Base-by-base conservation (phyloP, 768 basidiomycete genomes). In the Tephrocybe sp. region DNA sequence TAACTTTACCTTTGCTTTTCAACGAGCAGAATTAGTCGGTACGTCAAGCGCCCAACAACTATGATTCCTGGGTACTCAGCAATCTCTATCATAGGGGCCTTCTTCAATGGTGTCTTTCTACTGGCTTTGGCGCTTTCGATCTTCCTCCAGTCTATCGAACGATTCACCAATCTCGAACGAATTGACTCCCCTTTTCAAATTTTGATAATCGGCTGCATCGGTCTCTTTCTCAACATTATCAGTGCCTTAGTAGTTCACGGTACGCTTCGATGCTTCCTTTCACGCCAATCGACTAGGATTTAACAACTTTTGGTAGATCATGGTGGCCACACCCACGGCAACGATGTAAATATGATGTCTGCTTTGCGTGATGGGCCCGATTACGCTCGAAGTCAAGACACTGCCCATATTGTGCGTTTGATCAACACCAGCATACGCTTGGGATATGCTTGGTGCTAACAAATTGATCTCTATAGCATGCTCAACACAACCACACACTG, bases 21-120 rank as follows among this genome's bases (percentile, higher is more conserved):
- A 79, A 59, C 76, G 79, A 40, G 78, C 78, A 45, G 79, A 82
- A 58, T 71, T 80, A 50, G 74, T 82, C 54, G 79, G 78, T 80
- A 65, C 51, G 68, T 56, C 55, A 20, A 36, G 79, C 78, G 2
- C 65, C 81, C 48, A 79, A 75, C n/a, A n/a, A 3, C 66, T 82
- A 20, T 80, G 78, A 30, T 79, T 83, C 39, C 73, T 77, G 5
- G n/a, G 34, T 9, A 9, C 8, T 9, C 8, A 39, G 5, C 18
- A 2, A 39, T 12, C 7, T n/a, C n/a, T 18, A 4, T 6, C 38
- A 20, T 32, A 43, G 55, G 51, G 12, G 51, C 55, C 14, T 52
- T 56, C 43, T 50, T 56, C 44, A 56, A 56, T 25, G 55, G 55
- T 1, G 51, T 56, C 26, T 56, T 56, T 39, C 48, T 56, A 3